These are phyloP conservation scores for Rhodotorula sphaerocarpa DNA, from an alignment of 768 basidiomycete species.

Conservation along the genomic window DNA sequence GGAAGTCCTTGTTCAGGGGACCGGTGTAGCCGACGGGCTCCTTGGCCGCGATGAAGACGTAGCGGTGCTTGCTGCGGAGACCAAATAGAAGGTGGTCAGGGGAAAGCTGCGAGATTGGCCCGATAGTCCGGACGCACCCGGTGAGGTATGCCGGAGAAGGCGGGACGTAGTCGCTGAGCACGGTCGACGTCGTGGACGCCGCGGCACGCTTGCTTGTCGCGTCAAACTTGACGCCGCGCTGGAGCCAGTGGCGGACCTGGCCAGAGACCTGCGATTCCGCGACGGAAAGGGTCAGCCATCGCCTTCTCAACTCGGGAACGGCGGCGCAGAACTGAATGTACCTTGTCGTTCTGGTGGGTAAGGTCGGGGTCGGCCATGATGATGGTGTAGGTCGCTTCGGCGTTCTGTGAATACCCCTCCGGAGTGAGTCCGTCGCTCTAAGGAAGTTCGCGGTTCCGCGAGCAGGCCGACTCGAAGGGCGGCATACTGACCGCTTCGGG, in stretches of 20 bases:
- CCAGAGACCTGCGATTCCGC: not conserved
- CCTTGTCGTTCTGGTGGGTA: slow-evolving; percentile 4
- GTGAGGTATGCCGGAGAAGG: slow-evolving; percentile 1
- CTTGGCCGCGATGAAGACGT: slow-evolving; percentile 16
- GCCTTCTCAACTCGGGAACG: not conserved
- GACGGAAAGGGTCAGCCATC: not conserved
- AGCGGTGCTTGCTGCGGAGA: slow-evolving; percentile 19
- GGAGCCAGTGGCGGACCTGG: slow-evolving; percentile 23
- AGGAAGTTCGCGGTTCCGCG: not conserved
- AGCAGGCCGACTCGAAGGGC: no score
- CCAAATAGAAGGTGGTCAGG: no score
- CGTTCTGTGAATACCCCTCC: slow-evolving; percentile 7
- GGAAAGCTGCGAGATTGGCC: no score
- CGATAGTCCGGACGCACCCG: not conserved
- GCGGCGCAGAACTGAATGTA: not conserved
- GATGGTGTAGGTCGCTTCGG: slow-evolving; percentile 13
- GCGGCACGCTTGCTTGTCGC: slow-evolving; percentile 5
- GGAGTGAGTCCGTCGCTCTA: no score
- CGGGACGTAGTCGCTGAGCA: slow-evolving; percentile 10
- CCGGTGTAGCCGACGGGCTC: slow-evolving; percentile 9
- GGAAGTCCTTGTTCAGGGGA: slow-evolving; percentile 2
- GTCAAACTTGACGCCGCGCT: slow-evolving; percentile 15
- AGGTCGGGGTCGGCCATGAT: slow-evolving; percentile 19
- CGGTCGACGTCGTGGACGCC: not conserved
- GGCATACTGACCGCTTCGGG: slow-evolving; percentile 6